Conservation (phyloP, 495 filamentous ascomycete species). For the Aspergillus taichungensis region DNA sequence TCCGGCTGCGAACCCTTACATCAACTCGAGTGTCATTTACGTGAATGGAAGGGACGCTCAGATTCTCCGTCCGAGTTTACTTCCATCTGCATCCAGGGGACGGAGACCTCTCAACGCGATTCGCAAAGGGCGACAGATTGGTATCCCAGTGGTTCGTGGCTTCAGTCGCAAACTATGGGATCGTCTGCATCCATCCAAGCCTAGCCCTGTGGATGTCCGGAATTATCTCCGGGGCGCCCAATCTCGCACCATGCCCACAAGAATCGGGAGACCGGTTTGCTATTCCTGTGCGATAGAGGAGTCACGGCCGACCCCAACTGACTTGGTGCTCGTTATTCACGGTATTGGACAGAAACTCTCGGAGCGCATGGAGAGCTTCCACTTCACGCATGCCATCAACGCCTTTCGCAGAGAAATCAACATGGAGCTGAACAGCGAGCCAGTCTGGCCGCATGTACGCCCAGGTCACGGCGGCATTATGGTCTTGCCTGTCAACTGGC, state of each 20-base stretch:
- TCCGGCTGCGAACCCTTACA: slow-evolving; percentile 42
- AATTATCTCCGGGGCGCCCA: slow-evolving; percentile 39
- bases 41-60: slow-evolving; percentile 66
- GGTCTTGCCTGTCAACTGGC: slow-evolving; percentile 83
- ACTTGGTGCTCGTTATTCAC: slow-evolving; percentile 84
- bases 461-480: slow-evolving; percentile 62
- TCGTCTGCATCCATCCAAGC: slow-evolving; percentile 57
- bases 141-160: slow-evolving; percentile 78
- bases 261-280: slow-evolving; percentile 32
- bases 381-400: slow-evolving; percentile 94
- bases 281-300: slow-evolving; percentile 48
- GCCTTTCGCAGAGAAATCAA: slow-evolving; percentile 80
- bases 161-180: slow-evolving; percentile 75
- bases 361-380: slow-evolving; percentile 88
- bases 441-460: slow-evolving; percentile 65
- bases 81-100: slow-evolving; percentile 72
- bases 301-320: slow-evolving; percentile 66
- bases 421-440: slow-evolving; percentile 65
- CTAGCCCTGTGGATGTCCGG: slow-evolving; percentile 35
- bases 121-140: slow-evolving; percentile 70
- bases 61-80: slow-evolving; percentile 67
- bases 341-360: slow-evolving; percentile 97
- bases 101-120: slow-evolving; percentile 75
- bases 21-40: slow-evolving; percentile 72
- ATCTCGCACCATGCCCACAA: slow-evolving; percentile 16